A percentile compares a stretch with the other conserved stretches of the same genome.
phyloP scores from a whole-genome alignment of 176 grass and related monocot genomes.

The Oryza brachyantha region DNA sequence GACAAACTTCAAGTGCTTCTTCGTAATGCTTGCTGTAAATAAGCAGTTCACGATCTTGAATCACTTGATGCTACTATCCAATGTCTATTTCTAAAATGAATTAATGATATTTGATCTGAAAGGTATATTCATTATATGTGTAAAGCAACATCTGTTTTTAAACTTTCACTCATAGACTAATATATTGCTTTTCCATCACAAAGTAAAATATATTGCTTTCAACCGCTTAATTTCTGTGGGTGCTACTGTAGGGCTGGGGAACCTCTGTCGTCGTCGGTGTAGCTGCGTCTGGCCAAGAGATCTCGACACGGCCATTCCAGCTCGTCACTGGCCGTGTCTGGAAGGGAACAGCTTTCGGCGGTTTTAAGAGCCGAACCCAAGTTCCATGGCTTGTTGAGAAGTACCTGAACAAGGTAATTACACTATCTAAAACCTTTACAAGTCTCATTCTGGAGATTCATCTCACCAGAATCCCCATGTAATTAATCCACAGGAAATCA shows the following conservation, averaged over 20 bases:
- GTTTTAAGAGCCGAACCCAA: slow-evolving; percentile 95
- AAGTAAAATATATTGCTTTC: not conserved
- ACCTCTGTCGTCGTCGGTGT: slow-evolving; percentile 90
- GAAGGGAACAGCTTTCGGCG: slow-evolving; percentile 96
- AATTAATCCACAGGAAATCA: slow-evolving; percentile 77
- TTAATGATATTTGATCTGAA: not conserved
- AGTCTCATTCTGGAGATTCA: not conserved
- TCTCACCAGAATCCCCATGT: not conserved
- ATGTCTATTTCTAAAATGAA: not conserved
- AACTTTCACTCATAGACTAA: not conserved
- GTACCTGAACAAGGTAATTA: slow-evolving; percentile 89
- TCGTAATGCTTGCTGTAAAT: not conserved
- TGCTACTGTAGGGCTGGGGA: slow-evolving; percentile 83
- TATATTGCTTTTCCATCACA: not conserved
- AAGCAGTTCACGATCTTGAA: not conserved
- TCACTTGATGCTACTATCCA: not conserved
- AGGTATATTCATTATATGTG: not conserved
- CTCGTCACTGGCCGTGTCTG: slow-evolving; percentile 90
- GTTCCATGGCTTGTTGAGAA: slow-evolving; percentile 98
- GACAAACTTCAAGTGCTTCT: not conserved
- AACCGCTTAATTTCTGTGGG: not conserved
- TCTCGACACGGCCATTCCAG: slow-evolving; percentile 85
- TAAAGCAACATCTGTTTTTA: not conserved
- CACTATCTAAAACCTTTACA: not conserved
- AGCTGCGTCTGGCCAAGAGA: slow-evolving; percentile 95